A percentile compares a stretch with the other conserved stretches of the same genome.
phyloP scores from a whole-genome alignment of 768 basidiomycete species.

The Pilatotrama ljubarskyi region DNA sequence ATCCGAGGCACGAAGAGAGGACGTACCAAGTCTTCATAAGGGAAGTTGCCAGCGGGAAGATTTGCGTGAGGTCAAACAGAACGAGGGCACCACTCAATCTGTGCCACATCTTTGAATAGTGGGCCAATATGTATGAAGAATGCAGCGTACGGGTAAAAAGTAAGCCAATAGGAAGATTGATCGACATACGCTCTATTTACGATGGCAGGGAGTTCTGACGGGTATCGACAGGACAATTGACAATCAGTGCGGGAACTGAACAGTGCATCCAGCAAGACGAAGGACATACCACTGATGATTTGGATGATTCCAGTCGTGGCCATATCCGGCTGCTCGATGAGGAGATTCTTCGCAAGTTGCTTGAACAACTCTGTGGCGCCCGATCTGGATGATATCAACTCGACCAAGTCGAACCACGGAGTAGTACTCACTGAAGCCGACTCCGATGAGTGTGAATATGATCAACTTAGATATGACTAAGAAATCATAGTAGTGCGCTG shows the following conservation, averaged over 20 bases:
- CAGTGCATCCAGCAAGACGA: too few species aligned
- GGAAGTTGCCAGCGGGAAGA: conserved; percentile 84
- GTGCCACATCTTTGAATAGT: conserved; percentile 7
- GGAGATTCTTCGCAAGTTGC: too few species aligned
- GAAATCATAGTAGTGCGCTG: conserved; percentile 92
- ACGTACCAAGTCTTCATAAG: conserved; percentile 77
- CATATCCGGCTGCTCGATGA: too few species aligned
- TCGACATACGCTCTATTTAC: conserved; percentile 90
- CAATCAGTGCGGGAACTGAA: not conserved
- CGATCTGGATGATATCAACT: conserved; percentile 29
- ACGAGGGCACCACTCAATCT: conserved; percentile 93
- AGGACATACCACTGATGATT: conserved; percentile 42
- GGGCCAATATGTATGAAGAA: not conserved
- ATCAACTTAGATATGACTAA: conserved; percentile 91
- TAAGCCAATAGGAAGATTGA: conserved; percentile 91
- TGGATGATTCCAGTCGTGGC: conserved; percentile 43
- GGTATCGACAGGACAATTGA: not conserved
- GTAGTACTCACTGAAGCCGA: conserved; percentile 69
- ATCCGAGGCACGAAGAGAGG: not conserved
- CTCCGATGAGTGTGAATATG: conserved; percentile 91
- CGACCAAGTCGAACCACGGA: too few species aligned
- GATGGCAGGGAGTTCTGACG: conserved; percentile 64
- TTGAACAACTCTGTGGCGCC: conserved; percentile 29
- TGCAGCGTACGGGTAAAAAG: conserved; percentile 75
- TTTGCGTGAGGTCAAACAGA: conserved; percentile 93